These are phyloP conservation scores for Claviceps africana DNA, from an alignment of 2,329 filamentous ascomycete genomes.

Conservation along the genomic window DNA sequence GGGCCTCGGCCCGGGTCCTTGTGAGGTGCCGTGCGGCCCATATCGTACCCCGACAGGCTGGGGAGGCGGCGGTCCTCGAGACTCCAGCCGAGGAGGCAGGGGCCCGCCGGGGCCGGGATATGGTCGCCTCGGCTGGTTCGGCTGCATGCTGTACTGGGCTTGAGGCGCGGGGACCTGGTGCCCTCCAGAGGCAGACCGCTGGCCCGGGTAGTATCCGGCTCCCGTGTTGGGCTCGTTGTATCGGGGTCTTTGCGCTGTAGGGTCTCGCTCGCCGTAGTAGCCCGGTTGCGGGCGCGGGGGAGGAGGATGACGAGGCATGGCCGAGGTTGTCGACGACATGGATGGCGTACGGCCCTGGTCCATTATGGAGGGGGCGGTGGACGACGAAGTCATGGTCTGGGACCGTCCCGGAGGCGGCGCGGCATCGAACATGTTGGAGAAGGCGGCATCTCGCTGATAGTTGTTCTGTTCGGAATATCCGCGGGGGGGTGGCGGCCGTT, in stretches of 20 bases:
- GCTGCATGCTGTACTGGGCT: conserved; percentile 33
- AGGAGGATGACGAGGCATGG: conserved; percentile 49
- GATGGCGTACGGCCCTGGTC: conserved; percentile 61
- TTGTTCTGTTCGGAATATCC: conserved; percentile 38
- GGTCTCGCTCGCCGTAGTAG: conserved; percentile 21
- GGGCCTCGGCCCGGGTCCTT: conserved; percentile 46
- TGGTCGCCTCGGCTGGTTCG: conserved; percentile 28
- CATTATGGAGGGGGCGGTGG: conserved; percentile 38
- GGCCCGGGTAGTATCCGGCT: conserved; percentile 39
- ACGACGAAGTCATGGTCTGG: conserved; percentile 84
- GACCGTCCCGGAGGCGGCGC: conserved; percentile 77
- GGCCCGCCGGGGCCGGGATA: conserved; percentile 27
- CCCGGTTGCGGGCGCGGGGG: conserved; percentile 39
- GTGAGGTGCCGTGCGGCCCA: conserved; percentile 45
- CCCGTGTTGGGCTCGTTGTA: conserved; percentile 25
- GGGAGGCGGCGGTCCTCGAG: conserved; percentile 37
- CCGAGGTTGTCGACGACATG: conserved; percentile 44
- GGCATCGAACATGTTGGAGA: conserved; percentile 87
- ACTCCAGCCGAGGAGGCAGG: conserved; percentile 54
- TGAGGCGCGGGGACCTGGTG: conserved; percentile 27
- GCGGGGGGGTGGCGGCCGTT: conserved; percentile 24
- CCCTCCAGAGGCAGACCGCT: conserved; percentile 37
- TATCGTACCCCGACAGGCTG: conserved; percentile 24
- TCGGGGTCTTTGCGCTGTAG: conserved; percentile 14
- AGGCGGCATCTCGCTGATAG: conserved; percentile 81